Conservation (phyloP, 2,329 filamentous ascomycete species). For the Fusarium irregulare region DNA sequence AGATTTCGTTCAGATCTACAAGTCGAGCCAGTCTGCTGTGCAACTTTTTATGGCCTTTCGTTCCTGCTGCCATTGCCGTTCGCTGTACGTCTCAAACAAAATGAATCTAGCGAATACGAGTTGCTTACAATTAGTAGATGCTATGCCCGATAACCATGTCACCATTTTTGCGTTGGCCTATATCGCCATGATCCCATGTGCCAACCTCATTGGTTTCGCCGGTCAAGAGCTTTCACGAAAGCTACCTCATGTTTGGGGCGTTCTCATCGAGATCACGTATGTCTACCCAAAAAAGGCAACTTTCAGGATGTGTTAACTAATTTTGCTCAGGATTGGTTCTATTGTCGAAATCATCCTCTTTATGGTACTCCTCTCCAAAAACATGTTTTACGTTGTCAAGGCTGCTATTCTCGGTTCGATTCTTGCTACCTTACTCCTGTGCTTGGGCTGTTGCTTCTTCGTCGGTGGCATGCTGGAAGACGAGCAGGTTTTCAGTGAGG, state of each 20-base stretch:
- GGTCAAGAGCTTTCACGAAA: constrained; percentile 81
- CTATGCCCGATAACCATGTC: constrained; percentile 52
- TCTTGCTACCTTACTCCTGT: constrained; percentile 83
- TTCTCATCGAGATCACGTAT: constrained; percentile 69
- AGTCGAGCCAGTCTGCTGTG: constrained; percentile 59
- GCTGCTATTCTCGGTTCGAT: constrained; percentile 87
- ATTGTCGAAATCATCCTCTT: constrained; percentile 87
- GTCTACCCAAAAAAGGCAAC: constrained; percentile 30
- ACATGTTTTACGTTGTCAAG: constrained; percentile 77
- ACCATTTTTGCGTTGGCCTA: constrained; percentile 62
- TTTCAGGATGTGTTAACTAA: background rate
- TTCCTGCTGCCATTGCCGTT: constrained; percentile 61
- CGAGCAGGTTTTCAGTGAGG: constrained; percentile 77
- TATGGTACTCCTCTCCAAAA: constrained; percentile 73
- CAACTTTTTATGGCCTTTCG: constrained; percentile 63
- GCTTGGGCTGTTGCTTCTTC: constrained; percentile 83
- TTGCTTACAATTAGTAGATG: constrained; percentile 45
- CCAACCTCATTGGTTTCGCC: constrained; percentile 62
- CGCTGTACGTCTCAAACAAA: constrained; percentile 45
- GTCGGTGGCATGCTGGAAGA: constrained; percentile 76
- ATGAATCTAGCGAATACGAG: background rate
- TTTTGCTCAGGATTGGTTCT: constrained; percentile 66
- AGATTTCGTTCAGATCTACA: constrained; percentile 57
- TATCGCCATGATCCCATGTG: constrained; percentile 63
- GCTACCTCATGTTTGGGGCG: constrained; percentile 76